These are phyloP conservation scores for Colletotrichum neosansevieriae DNA, from an alignment of 2,329 filamentous ascomycete species.

Conservation along the genomic window DNA sequence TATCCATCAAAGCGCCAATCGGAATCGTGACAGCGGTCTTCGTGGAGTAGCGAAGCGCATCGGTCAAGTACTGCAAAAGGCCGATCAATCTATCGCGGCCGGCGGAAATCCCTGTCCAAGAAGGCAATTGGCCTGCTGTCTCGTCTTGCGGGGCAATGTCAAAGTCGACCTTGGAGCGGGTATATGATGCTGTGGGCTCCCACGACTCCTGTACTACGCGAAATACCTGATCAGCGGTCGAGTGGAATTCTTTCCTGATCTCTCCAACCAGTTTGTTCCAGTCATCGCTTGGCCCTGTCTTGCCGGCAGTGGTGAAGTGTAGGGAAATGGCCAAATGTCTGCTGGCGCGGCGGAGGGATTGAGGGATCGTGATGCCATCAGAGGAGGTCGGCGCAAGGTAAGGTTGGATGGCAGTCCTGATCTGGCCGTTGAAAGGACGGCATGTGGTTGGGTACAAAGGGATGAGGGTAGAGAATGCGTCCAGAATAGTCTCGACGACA, in stretches of 20 bases:
- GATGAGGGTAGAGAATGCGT: conserved; percentile 78
- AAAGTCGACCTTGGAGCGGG: conserved; percentile 55
- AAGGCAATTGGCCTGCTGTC: conserved; percentile 65
- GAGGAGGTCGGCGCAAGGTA: conserved; percentile 75
- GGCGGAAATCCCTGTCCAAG: conserved; percentile 80
- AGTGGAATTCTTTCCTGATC: conserved; percentile 74
- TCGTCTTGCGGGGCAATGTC: conserved; percentile 59
- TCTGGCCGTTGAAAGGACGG: conserved; percentile 78
- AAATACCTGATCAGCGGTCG: conserved; percentile 81
- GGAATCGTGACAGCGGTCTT: conserved; percentile 75
- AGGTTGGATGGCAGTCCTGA: conserved; percentile 69
- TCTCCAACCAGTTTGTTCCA: conserved; percentile 77
- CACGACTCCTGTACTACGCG: conserved; percentile 85
- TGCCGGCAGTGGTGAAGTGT: conserved; percentile 85
- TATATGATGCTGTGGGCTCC: conserved; percentile 73
- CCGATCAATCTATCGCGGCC: conserved; percentile 78
- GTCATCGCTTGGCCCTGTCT: conserved; percentile 80
- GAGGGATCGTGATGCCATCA: conserved; percentile 61
- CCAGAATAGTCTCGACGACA: conserved; percentile 76
- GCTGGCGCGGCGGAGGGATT: conserved; percentile 67
- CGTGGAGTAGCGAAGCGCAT: conserved; percentile 74
- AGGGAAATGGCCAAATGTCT: conserved; percentile 77
- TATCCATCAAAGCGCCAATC: conserved; percentile 74
- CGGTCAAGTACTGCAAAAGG: conserved; percentile 73
- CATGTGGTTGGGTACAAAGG: conserved; percentile 87